Evolutionary conservation across 371 early-diverging fungal species (phyloP).

Genomic region (Mucor lusitanicus): DNA sequence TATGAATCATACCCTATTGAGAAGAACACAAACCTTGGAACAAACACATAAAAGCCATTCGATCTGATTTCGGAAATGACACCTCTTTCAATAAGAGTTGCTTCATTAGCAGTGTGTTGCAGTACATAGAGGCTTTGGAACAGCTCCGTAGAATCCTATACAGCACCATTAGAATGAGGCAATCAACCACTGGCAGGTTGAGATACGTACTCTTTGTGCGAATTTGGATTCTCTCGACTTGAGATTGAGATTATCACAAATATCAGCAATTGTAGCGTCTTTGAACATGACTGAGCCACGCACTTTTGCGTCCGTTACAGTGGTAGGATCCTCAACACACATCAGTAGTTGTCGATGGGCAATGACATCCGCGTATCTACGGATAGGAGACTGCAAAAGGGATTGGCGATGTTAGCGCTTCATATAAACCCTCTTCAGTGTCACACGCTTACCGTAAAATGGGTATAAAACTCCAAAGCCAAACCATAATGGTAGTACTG

Average conservation of each 20-base stretch:
- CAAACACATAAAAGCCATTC: constrained; percentile 74
- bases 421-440: too few species aligned
- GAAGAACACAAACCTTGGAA: constrained; percentile 48
- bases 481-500: constrained; percentile 85
- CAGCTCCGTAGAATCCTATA: constrained; percentile 72
- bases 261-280: constrained; percentile 48
- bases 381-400: constrained; percentile 84
- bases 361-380: constrained; percentile 97
- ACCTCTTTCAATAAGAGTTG: constrained; percentile 59
- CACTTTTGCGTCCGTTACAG: constrained; percentile 13
- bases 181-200: background rate
- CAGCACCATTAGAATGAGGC: background rate
- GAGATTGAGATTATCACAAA: constrained; percentile 64
- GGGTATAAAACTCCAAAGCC: constrained; percentile 87
- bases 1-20: background rate
- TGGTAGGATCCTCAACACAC: constrained; percentile 38
- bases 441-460: constrained; percentile 78
- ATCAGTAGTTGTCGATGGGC: constrained; percentile 87
- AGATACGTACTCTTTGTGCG: constrained; percentile 58
- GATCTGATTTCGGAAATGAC: constrained; percentile 77
- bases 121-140: constrained; percentile 75
- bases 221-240: constrained; percentile 76
- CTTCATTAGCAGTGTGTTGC: constrained; percentile 46
- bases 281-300: constrained; percentile 35
- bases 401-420: background rate